Evolutionary conservation across 139 green algal species (phyloP).

Genomic region (Micromonas pusilla): DNA sequence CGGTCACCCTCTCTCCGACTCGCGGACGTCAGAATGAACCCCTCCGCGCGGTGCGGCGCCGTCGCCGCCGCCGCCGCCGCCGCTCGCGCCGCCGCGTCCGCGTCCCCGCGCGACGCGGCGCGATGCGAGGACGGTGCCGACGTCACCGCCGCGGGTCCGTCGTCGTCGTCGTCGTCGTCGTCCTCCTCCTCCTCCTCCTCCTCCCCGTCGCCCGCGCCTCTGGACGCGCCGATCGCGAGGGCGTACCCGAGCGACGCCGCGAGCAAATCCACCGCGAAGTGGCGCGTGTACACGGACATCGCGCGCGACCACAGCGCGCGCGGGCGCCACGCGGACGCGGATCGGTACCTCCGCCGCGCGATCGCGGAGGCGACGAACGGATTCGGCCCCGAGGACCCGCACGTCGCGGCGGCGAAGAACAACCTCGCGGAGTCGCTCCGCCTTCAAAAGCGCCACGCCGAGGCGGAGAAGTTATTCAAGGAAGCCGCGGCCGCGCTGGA

Average conservation of each 20-base stretch:
- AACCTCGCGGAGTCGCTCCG: slow-evolving; percentile 45
- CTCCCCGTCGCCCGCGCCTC: not conserved
- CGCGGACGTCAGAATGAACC: no score
- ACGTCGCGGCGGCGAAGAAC: slow-evolving; percentile 44
- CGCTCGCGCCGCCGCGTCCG: not conserved
- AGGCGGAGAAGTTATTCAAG: slow-evolving; percentile 37
- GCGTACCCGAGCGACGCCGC: not conserved
- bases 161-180: not conserved
- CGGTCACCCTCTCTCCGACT: not conserved
- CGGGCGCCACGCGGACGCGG: slow-evolving; percentile 34
- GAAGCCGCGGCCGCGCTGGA: slow-evolving; percentile 32
- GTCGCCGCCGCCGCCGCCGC: no score
- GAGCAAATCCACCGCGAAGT: slow-evolving; percentile 44
- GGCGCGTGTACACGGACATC: slow-evolving; percentile 45
- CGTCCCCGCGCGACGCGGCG: not conserved
- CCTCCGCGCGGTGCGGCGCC: no score
- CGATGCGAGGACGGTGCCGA: not conserved
- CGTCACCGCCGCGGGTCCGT: not conserved
- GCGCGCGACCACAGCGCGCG: slow-evolving; percentile 36
- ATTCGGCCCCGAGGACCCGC: slow-evolving; percentile 40
- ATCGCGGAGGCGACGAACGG: slow-evolving; percentile 40
- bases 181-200: no score
- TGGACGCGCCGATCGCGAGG: not conserved
- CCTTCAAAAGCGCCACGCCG: slow-evolving; percentile 27
- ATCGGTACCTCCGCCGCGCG: slow-evolving; percentile 35